Percentiles rank a stretch among this genome's conserved stretches.
Evolutionary conservation across 805 yeast genomes (phyloP).

Genomic region (Lachancea lanzarotensis): DNA sequence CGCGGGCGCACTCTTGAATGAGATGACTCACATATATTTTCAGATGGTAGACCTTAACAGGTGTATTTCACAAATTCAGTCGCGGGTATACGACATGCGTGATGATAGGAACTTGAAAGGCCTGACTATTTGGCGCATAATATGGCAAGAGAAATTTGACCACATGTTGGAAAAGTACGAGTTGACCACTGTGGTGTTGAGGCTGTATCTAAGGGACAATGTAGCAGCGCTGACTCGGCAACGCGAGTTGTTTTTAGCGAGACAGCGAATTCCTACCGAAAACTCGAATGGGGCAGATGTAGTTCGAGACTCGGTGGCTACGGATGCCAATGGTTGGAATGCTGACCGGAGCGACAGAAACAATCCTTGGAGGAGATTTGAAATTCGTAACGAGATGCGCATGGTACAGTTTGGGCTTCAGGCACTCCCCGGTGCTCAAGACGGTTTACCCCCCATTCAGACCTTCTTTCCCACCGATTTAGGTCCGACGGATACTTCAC

Average conservation of each 20-base stretch:
- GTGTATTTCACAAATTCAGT: slow-evolving; percentile 24
- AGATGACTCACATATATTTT: slow-evolving; percentile 30
- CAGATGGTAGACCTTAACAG: slow-evolving; percentile 30
- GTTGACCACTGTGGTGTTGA: slow-evolving; percentile 28
- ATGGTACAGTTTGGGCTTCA: slow-evolving; percentile 23
- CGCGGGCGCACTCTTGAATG: slow-evolving; percentile 31
- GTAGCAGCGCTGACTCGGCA: slow-evolving; percentile 30
- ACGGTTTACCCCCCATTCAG: slow-evolving; percentile 5
- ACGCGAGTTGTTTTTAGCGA: slow-evolving; percentile 27
- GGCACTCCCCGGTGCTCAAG: slow-evolving; percentile 8
- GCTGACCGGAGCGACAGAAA: slow-evolving; percentile 3
- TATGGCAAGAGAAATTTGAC: slow-evolving; percentile 24
- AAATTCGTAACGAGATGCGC: slow-evolving; percentile 20
- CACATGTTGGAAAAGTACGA: slow-evolving; percentile 26
- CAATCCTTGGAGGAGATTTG: slow-evolving; percentile 7
- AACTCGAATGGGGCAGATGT: neutral
- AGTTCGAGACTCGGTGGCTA: neutral
- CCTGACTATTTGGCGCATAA: slow-evolving; percentile 24
- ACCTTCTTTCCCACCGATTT: slow-evolving; percentile 3
- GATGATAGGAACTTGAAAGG: slow-evolving; percentile 23
- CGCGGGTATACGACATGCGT: slow-evolving; percentile 17
- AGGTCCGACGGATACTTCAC: slow-evolving; percentile 14
- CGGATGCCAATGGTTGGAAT: slow-evolving; percentile 3
- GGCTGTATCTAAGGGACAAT: slow-evolving; percentile 30
- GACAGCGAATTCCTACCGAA: slow-evolving; percentile 17